Evolutionary conservation across 2,329 filamentous ascomycete species (phyloP).

Genomic region (Fusarium paranaense): DNA sequence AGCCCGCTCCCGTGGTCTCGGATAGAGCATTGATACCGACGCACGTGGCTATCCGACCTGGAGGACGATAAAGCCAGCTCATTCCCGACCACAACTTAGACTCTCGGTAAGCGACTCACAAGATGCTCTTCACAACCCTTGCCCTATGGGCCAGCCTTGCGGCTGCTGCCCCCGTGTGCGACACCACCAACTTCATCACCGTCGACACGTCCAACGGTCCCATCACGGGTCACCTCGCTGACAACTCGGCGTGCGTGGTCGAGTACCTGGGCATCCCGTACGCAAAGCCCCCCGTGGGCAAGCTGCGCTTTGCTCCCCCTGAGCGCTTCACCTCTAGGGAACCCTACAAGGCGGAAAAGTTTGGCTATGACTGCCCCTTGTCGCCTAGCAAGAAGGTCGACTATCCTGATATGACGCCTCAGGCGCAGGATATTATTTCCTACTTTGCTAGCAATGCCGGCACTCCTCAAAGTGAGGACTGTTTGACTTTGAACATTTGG

Average conservation of each 20-base stretch:
- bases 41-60: not conserved
- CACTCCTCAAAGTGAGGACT: constrained; percentile 36
- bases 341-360: constrained; percentile 18
- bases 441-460: constrained; percentile 37
- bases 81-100: not conserved
- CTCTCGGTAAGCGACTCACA: not conserved
- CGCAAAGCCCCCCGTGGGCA: constrained; percentile 51
- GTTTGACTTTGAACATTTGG: constrained; percentile 40
- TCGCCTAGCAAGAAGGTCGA: constrained; percentile 28
- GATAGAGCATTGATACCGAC: constrained; percentile 1
- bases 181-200: constrained; percentile 30
- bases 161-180: constrained; percentile 23
- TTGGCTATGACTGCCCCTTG: constrained; percentile 37
- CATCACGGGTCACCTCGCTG: constrained; percentile 48
- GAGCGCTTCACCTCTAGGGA: constrained; percentile 35
- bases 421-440: constrained; percentile 32
- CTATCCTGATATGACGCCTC: constrained; percentile 34
- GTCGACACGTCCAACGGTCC: constrained; percentile 49
- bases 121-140: constrained; percentile 16
- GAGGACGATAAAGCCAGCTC: not conserved
- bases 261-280: constrained; percentile 57
- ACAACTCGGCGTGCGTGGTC: constrained; percentile 46
- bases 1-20: not conserved
- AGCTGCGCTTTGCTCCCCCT: constrained; percentile 53
- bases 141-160: constrained; percentile 22